phyloP scores from a whole-genome alignment of 768 basidiomycete species.

The Boletus speciosus region DNA sequence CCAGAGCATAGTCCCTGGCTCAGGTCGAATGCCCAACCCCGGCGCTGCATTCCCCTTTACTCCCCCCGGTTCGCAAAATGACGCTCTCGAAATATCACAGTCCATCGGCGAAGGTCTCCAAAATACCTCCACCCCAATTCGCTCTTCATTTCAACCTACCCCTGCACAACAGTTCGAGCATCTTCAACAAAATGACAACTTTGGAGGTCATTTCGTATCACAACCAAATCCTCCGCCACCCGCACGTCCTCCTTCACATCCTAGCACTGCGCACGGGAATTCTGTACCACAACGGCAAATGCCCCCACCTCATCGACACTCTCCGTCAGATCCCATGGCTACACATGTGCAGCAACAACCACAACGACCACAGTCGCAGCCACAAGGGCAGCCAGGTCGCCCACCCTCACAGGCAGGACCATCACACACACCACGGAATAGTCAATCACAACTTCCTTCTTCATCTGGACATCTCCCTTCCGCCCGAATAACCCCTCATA shows the following conservation, averaged over 20 bases:
- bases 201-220: slow-evolving; percentile 31
- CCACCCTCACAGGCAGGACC: slow-evolving; percentile 49
- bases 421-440: slow-evolving; percentile 46
- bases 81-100: slow-evolving; percentile 44
- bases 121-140: slow-evolving; percentile 35
- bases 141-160: slow-evolving; percentile 47
- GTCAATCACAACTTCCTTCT: slow-evolving; percentile 35
- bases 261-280: slow-evolving; percentile 28
- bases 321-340: slow-evolving; percentile 45
- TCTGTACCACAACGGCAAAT: slow-evolving; percentile 32
- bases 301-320: slow-evolving; percentile 41
- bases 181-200: slow-evolving; percentile 43
- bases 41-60: slow-evolving; percentile 42
- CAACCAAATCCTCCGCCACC: slow-evolving; percentile 40
- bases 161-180: slow-evolving; percentile 64
- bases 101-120: slow-evolving; percentile 39
- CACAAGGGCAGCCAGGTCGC: slow-evolving; percentile 45
- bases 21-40: slow-evolving; percentile 34
- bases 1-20: slow-evolving; percentile 31
- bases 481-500: slow-evolving; percentile 35
- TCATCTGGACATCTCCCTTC: slow-evolving; percentile 25
- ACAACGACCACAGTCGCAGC: slow-evolving; percentile 60
- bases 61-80: slow-evolving; percentile 49
- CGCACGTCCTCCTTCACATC: slow-evolving; percentile 46
- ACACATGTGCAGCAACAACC: slow-evolving; percentile 38